phyloP scores from a whole-genome alignment of 2,329 filamentous ascomycete genomes.

The Hypoxylon sp. region DNA sequence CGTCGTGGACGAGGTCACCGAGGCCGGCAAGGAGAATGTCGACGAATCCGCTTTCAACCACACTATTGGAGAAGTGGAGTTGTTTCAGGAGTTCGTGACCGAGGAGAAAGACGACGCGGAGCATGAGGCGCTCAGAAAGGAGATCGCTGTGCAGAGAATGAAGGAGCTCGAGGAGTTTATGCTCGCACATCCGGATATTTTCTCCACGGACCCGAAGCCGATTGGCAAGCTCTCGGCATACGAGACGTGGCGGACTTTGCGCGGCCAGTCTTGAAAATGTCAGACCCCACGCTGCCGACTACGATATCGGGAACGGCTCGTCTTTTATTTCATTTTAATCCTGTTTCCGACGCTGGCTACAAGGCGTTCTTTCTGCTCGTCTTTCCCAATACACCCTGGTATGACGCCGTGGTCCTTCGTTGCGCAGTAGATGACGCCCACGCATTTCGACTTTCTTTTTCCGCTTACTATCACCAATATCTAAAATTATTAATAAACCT shows the following conservation, averaged over 20 bases:
- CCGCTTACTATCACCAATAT: no score
- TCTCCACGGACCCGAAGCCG: slow-evolving; percentile 34
- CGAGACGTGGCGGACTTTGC: slow-evolving; percentile 33
- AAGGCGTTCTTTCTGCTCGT: no score
- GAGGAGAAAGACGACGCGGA: slow-evolving; percentile 30
- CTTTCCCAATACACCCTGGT: no score
- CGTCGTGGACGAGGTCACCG: slow-evolving; percentile 41
- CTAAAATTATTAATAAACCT: no score
- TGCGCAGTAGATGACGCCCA: no score
- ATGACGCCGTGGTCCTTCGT: no score
- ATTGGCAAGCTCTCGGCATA: slow-evolving; percentile 44
- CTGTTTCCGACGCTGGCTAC: no score
- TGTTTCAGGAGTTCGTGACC: slow-evolving; percentile 39
- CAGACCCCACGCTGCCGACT: no score
- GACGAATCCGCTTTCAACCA: slow-evolving; percentile 34
- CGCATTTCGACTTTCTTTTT: no score
- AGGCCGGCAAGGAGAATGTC: slow-evolving; percentile 5
- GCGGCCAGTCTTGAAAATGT: neutral
- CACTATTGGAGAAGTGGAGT: slow-evolving; percentile 42
- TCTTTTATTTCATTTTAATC: no score
- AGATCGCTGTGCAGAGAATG: slow-evolving; percentile 34
- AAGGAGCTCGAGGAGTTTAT: slow-evolving; percentile 41
- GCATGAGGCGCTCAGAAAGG: slow-evolving; percentile 36
- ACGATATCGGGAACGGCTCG: no score
- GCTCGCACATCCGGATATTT: slow-evolving; percentile 31